phyloP scores from a whole-genome alignment of 176 grass and related monocot species.

The Alloteropsis semialata region DNA sequence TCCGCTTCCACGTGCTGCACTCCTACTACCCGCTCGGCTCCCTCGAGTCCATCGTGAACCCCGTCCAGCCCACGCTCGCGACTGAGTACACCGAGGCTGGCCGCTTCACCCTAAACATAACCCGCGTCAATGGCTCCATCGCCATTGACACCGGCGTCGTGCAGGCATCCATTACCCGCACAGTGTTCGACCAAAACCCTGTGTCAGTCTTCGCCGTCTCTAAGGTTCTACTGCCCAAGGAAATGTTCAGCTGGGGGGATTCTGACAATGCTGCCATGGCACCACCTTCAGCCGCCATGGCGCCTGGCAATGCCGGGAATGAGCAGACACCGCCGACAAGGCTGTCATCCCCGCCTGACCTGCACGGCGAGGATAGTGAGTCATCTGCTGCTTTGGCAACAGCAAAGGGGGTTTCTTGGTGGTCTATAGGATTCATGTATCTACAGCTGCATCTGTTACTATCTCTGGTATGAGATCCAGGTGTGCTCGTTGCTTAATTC shows the following conservation, averaged over 20 bases:
- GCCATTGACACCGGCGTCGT: conserved; percentile 91
- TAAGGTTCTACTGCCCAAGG: conserved; percentile 80
- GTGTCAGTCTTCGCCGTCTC: conserved; percentile 92
- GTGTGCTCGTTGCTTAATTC: conserved; percentile 36
- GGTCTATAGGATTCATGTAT: conserved; percentile 57
- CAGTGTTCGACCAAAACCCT: conserved; percentile 93
- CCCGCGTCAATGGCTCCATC: conserved; percentile 89
- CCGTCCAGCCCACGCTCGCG: conserved; percentile 93
- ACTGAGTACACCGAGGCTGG: conserved; percentile 79
- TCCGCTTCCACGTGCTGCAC: conserved; percentile 95
- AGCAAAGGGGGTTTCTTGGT: conserved; percentile 13
- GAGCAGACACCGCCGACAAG: conserved; percentile 45
- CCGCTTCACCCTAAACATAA: conserved; percentile 91
- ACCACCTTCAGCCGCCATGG: background rate
- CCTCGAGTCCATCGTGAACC: conserved; percentile 95
- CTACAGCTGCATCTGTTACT: conserved; percentile 48
- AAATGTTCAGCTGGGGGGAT: conserved; percentile 50
- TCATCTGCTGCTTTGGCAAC: conserved; percentile 23
- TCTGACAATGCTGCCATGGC: background rate
- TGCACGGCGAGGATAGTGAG: conserved; percentile 18
- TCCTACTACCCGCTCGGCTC: conserved; percentile 98
- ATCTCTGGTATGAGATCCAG: conserved; percentile 69
- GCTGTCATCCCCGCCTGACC: conserved; percentile 55
- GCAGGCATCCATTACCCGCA: conserved; percentile 92
- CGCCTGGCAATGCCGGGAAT: background rate